Base-by-base conservation (phyloP, 1,284 basidiomycete genomes). In the Melampsora americana region DNA sequence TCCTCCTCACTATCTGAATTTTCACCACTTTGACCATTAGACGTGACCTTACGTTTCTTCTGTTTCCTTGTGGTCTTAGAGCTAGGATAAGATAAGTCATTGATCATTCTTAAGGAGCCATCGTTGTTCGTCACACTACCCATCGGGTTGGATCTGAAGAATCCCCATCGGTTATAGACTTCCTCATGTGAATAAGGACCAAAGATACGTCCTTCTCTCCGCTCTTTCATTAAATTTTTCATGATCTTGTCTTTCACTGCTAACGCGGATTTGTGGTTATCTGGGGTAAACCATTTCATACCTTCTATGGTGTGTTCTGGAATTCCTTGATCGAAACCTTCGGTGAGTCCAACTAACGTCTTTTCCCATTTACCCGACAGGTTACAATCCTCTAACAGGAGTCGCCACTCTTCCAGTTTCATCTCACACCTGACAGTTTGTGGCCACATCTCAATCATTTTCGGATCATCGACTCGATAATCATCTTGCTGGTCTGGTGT, bases 251-350 rank as follows among this genome's bases (percentile, higher is more conserved):
- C 39, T 12, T 42, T 42, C 12, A 42, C 39, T 12, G 39, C 39
- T 12, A 42, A 42, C 1, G 39, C 39, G 6, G 39, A 42, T 42
- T 12, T 42, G 11, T 42, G 39, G 11, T 42, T 42, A 42, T 5
- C 11, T 42, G 39, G 39, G 6, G 39, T 42, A 42, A 5, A 42
- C 39, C 39, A 42, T 12, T 42, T 42, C 39, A 42, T 6, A 42
- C 44, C 20, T 16, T 48, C 7, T 14, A 67, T 44, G 1, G 1
- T 28, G 66, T 67, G 66, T 7, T 67, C 18, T 1, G 66, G 66
- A 7, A 67, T 67, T 30, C 66, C 66, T 67, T 67, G 66, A 20
- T 4, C 5, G 30, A 67, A 67, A 2, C 42, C 66, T 16, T 48
- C 14, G 14, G 6, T n/a, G 6, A 67, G 48, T 23, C 66, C 66